These are phyloP conservation scores for Epichloe festucae DNA, from an alignment of 2,329 filamentous ascomycete genomes.

Conservation along the genomic window DNA sequence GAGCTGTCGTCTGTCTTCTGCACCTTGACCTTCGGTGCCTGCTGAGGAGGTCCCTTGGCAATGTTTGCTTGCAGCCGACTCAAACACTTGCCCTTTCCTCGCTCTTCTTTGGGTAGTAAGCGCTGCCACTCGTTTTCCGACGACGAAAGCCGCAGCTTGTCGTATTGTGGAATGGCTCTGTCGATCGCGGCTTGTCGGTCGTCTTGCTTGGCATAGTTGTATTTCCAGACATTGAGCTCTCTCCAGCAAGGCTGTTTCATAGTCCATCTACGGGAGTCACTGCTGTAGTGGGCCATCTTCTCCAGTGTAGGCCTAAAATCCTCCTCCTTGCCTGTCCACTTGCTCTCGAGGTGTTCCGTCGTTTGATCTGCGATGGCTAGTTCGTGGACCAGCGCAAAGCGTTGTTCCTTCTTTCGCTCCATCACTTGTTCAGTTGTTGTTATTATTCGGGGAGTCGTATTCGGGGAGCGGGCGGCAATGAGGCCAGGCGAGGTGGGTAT, in stretches of 20 bases:
- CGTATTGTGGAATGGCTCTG: constrained; percentile 46
- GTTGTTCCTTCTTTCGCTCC: constrained; percentile 40
- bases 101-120: constrained; percentile 43
- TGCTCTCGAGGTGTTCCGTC: constrained; percentile 34
- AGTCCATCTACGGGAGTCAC: constrained; percentile 36
- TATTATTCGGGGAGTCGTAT: constrained; percentile 33
- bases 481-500: constrained; percentile 43
- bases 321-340: constrained; percentile 37
- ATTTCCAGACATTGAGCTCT: constrained; percentile 52
- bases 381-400: constrained; percentile 45
- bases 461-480: constrained; percentile 40
- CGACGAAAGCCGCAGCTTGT: constrained; percentile 42
- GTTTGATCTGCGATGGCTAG: constrained; percentile 41
- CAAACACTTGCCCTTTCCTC: constrained; percentile 44
- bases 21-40: constrained; percentile 36
- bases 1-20: constrained; percentile 37
- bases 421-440: constrained; percentile 38
- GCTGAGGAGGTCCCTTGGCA: constrained; percentile 34
- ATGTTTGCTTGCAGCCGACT: constrained; percentile 49
- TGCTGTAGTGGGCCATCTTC: constrained; percentile 44
- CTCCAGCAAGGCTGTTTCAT: constrained; percentile 47
- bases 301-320: constrained; percentile 42
- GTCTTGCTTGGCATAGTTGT: constrained; percentile 39
- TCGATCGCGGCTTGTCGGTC: constrained; percentile 48
- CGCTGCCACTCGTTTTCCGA: constrained; percentile 49